Conservation (phyloP, 768 basidiomycete species). For the Hygrophorus pudorinus region DNA sequence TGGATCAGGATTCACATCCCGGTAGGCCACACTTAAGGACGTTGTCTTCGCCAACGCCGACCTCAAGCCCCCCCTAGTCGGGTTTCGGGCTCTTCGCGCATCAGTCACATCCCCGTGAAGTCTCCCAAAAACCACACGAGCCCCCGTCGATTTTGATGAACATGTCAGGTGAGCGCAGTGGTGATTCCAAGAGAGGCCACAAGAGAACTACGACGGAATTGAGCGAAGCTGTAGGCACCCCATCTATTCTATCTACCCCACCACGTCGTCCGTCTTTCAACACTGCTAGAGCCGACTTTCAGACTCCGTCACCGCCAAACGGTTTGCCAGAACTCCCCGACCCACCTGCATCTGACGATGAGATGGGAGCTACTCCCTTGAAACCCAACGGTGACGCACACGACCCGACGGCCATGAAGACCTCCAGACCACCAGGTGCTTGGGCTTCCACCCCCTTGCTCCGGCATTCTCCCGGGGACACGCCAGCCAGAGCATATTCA, state of each 20-base stretch:
- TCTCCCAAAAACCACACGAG: too few species aligned
- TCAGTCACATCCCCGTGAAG: slow-evolving; percentile 35
- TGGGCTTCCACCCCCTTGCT: slow-evolving; percentile 25
- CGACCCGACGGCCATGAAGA: slow-evolving; percentile 25
- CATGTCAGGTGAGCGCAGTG: too few species aligned
- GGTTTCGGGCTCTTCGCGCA: slow-evolving; percentile 9
- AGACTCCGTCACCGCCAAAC: slow-evolving; percentile 54
- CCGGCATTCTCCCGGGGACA: slow-evolving; percentile 12
- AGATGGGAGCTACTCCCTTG: slow-evolving; percentile 16
- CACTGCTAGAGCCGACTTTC: slow-evolving; percentile 37
- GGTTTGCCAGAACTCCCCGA: slow-evolving; percentile 58
- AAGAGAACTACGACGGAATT: too few species aligned
- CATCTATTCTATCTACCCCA: slow-evolving; percentile 29
- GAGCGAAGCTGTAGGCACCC: too few species aligned
- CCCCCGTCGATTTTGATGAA: too few species aligned
- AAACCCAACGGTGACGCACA: slow-evolving; percentile 14
- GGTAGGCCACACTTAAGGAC: slow-evolving; percentile 7
- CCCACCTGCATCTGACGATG: slow-evolving; percentile 48
- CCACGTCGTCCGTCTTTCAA: slow-evolving; percentile 32
- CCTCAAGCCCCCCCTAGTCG: slow-evolving; percentile 17
- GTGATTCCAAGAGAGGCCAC: too few species aligned
- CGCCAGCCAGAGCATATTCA: slow-evolving; percentile 8
- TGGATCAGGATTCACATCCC: slow-evolving; percentile 19
- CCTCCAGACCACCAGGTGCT: slow-evolving; percentile 36
- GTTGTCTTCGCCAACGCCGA: slow-evolving; percentile 18